Percentiles rank a stretch among this genome's conserved stretches.
Conservation (phyloP, 1,284 basidiomycete species). For the Boletus nobilissimus region DNA sequence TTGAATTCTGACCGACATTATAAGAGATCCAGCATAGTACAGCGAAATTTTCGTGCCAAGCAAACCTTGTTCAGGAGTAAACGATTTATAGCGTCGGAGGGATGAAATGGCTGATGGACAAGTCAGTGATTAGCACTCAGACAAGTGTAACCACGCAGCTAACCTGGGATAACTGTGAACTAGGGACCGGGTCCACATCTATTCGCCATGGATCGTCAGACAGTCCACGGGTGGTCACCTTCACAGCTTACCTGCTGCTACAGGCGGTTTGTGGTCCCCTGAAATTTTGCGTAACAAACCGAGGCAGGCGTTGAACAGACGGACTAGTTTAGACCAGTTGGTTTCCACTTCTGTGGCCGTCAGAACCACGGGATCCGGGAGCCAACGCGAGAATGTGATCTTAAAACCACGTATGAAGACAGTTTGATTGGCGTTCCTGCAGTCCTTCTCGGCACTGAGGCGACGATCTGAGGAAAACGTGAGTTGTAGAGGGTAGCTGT, state of each 20-base stretch:
- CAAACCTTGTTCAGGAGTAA: neutral
- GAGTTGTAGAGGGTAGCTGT: neutral
- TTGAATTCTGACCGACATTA: neutral
- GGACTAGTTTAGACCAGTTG: neutral
- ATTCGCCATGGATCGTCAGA: neutral
- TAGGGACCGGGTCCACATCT: neutral
- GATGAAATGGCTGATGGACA: conserved; percentile 8
- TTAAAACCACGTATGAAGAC: neutral
- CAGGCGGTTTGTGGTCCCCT: neutral
- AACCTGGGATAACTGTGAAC: neutral
- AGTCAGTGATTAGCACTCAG: neutral
- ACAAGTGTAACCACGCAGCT: neutral
- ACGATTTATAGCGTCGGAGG: neutral
- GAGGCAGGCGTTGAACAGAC: neutral
- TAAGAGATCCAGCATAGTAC: neutral
- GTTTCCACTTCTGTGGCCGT: neutral
- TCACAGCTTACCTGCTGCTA: neutral
- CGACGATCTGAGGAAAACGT: neutral
- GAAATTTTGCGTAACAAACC: neutral
- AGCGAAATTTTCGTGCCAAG: neutral
- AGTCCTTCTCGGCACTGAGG: neutral
- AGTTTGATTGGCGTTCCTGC: neutral
- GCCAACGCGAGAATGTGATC: neutral
- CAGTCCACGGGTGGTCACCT: neutral
- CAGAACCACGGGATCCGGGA: neutral